Percentiles rank a stretch among this genome's conserved stretches.
These are phyloP conservation scores for Lasiosphaeriaceae sp. DNA, from an alignment of 495 filamentous ascomycete genomes.

Conservation along the genomic window DNA sequence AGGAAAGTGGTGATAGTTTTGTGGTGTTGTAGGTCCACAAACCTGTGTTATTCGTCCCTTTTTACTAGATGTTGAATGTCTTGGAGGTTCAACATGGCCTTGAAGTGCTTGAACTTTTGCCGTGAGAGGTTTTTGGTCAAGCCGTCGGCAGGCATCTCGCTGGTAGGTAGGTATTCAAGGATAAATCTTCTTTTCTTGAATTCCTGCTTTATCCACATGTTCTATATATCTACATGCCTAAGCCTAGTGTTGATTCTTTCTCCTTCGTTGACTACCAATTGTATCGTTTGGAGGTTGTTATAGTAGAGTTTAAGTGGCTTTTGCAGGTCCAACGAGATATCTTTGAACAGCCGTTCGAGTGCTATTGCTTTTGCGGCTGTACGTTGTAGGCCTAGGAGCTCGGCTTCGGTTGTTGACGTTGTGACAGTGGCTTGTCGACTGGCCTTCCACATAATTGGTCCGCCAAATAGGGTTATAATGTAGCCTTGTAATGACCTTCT, in stretches of 20 bases:
- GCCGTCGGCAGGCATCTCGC: background rate
- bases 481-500: background rate
- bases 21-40: background rate
- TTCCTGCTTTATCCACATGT: constrained; percentile 1
- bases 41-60: background rate
- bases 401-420: background rate
- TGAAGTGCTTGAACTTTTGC: constrained; percentile 2
- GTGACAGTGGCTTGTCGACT: constrained; percentile 4
- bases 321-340: background rate
- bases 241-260: constrained; percentile 3
- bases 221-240: background rate
- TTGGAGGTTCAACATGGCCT: background rate
- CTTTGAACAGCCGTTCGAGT: background rate
- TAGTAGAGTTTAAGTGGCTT: background rate
- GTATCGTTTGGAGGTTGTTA: background rate
- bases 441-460: background rate
- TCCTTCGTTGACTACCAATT: background rate
- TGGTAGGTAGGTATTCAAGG: background rate
- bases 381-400: background rate
- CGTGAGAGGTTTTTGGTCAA: background rate
- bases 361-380: background rate
- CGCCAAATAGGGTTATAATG: background rate
- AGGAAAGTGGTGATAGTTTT: background rate
- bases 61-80: background rate
- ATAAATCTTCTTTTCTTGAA: background rate